Evolutionary conservation across 495 filamentous ascomycete species (phyloP), one percentile per base, ranked within the genome.

Genomic region (Chaetomium cochliodes): DNA sequence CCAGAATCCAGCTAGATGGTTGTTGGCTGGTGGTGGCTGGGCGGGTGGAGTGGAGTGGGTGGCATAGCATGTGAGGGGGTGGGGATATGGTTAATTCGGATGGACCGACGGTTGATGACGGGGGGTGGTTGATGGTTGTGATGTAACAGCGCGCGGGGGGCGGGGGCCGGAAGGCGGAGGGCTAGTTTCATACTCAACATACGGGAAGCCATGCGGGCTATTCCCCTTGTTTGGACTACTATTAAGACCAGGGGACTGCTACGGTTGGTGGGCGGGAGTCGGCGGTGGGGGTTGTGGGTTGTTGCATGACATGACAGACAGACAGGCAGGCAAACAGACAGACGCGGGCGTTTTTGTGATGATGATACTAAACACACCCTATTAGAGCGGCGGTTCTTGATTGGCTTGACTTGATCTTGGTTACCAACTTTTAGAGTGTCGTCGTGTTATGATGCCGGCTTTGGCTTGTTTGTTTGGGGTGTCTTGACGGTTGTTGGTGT

Each of bases 261-360:
- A 18, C 20, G 11, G 4, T 22, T 6, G 46, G n/a, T n/a, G n/a
- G n/a, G n/a, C n/a, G n/a, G n/a, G 47, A 22, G 47, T 50, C 8
- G 20, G 12, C 22, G 18, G 13, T 44, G 13, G 41, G 47, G 22
- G 47, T 12, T 23, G 47, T 2, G 33, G 33, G 33, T 3, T 23
- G 39, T 41, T 37, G 20, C 22, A 26, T 58, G 55, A 41, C 5
- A 58, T 30, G 55, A 57, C 41, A 55, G 18, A 28, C 33, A 37
- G 25, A 30, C 52, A 55, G 18, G 18, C 33, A 37, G 25, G 18
- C 52, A 55, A 26, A 58, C 55, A 58, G 55, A 58, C 55, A 58
- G 55, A 58, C 55, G 51, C 51, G 25, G 51, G 51, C 51, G 51
- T 53, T 53, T 33, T 30, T 53, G 33, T 12, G 33, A n/a, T 37